Conservation (phyloP, 2,329 filamentous ascomycete species). For the Gremmenia infestans region DNA sequence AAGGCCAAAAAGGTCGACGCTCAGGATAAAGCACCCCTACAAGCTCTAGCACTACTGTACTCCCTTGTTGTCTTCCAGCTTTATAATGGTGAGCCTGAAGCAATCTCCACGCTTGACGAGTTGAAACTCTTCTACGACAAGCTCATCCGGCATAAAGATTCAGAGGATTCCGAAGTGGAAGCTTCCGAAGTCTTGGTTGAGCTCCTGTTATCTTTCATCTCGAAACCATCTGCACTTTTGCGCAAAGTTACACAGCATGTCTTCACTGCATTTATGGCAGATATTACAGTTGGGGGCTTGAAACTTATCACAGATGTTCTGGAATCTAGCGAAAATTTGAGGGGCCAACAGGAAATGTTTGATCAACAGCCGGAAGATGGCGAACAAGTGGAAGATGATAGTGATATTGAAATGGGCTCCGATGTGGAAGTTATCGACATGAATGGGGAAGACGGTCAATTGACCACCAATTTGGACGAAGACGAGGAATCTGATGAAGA, state of each 20-base stretch:
- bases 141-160: conserved; percentile 46
- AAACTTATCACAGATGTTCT: conserved; percentile 64
- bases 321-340: conserved; percentile 70
- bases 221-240: conserved; percentile 78
- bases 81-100: conserved; percentile 85
- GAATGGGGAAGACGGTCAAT: conserved; percentile 39
- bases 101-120: conserved; percentile 75
- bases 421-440: conserved; percentile 47
- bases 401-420: conserved; percentile 36
- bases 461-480: conserved; percentile 35
- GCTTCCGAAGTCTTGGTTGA: conserved; percentile 75
- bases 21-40: conserved; percentile 33
- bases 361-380: conserved; percentile 60
- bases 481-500: conserved; percentile 36
- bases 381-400: conserved; percentile 41
- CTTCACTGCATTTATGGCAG: conserved; percentile 73
- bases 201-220: conserved; percentile 83
- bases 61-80: conserved; percentile 81
- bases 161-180: conserved; percentile 47
- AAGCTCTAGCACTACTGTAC: conserved; percentile 75
- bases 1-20: conserved; percentile 32
- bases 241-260: conserved; percentile 83
- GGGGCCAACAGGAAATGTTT: conserved; percentile 84
- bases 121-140: conserved; percentile 71
- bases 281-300: conserved; percentile 69